These are phyloP conservation scores for Chamaecyparis obtusa DNA, from an alignment of 75 land plant genomes.

Conservation along the genomic window DNA sequence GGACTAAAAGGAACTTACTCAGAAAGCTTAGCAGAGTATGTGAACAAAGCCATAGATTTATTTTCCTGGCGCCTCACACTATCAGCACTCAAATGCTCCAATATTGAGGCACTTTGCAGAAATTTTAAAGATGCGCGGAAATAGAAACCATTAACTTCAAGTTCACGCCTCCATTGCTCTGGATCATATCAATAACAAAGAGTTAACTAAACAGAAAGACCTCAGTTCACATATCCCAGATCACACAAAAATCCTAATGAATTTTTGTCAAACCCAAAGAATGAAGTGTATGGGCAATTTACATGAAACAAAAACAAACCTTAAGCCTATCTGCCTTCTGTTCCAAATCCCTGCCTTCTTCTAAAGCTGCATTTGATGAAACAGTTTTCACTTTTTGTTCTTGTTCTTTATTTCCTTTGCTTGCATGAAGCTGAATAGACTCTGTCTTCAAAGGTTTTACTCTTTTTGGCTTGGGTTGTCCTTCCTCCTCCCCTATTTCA, in stretches of 20 bases:
- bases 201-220: neutral
- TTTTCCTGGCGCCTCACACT: neutral
- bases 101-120: slow-evolving; percentile 5
- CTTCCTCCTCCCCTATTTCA: neutral
- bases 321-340: neutral
- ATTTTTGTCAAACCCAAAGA: neutral
- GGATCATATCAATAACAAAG: neutral
- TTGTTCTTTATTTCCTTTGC: neutral
- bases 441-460: neutral
- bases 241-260: neutral
- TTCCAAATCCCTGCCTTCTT: neutral
- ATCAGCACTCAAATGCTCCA: neutral
- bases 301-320: neutral
- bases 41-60: neutral
- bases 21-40: neutral
- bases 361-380: neutral
- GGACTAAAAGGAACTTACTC: slow-evolving; percentile 7
- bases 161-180: slow-evolving; percentile 2
- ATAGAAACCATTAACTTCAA: neutral
- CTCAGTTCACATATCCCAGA: neutral
- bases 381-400: neutral
- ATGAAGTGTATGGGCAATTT: neutral
- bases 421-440: neutral
- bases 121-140: slow-evolving; percentile 7
- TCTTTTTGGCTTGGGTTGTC: neutral